Evolutionary conservation across 129 eudicot species (phyloP).

Genomic region (Sambucus nigra): DNA sequence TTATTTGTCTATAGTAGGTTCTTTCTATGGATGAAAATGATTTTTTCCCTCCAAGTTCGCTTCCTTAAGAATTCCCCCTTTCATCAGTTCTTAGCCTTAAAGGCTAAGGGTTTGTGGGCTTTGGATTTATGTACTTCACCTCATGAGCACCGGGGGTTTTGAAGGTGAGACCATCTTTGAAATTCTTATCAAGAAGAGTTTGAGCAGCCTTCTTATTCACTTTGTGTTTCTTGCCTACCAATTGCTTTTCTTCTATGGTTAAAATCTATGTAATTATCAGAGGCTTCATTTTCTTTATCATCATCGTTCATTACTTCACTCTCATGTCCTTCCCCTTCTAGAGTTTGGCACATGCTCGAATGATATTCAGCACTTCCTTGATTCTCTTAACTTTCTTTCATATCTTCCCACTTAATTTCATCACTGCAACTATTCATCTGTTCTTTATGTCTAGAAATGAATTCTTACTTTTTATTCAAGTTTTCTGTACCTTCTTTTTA

Average conservation of each 20-base stretch:
- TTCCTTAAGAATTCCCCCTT: constrained; percentile 79
- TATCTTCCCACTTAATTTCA: no score
- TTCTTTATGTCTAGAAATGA: no score
- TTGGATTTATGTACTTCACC: constrained; percentile 58
- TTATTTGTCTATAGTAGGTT: constrained; percentile 25
- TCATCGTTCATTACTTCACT: constrained; percentile 22
- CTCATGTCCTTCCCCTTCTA: constrained; percentile 13
- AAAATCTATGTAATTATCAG: constrained; percentile 33
- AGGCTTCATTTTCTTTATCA: constrained; percentile 69
- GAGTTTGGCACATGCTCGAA: no score
- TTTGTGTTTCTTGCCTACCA: constrained; percentile 29
- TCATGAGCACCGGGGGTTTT: constrained; percentile 17
- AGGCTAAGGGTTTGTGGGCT: constrained; percentile 71
- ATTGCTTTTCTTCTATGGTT: constrained; percentile 21
- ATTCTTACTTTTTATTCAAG: no score
- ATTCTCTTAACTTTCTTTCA: no score
- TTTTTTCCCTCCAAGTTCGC: constrained; percentile 59
- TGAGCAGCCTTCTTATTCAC: constrained; percentile 38
- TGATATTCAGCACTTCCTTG: constrained; percentile 9
- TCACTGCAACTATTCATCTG: no score
- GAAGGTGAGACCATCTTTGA: constrained; percentile 22
- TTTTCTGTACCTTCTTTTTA: no score
- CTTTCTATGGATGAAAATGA: constrained; percentile 26
- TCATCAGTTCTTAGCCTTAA: constrained; percentile 88
- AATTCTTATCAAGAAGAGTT: constrained; percentile 18